A percentile compares a stretch with the other conserved stretches of the same genome.
These are phyloP conservation scores for Apiospora sp. DNA, from an alignment of 2,329 filamentous ascomycete genomes.

Conservation along the genomic window DNA sequence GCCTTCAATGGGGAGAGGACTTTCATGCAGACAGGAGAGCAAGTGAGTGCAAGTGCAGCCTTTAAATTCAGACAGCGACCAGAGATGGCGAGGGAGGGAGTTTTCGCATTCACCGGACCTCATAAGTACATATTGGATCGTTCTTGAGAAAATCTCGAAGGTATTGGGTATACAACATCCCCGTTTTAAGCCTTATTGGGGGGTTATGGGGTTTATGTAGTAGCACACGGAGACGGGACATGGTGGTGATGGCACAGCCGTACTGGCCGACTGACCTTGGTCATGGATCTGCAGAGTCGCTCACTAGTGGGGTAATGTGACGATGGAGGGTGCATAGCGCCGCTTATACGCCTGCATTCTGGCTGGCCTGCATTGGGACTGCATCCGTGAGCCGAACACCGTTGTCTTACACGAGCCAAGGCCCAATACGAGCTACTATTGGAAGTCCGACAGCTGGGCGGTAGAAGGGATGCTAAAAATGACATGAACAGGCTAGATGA, in stretches of 20 bases:
- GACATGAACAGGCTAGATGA: not conserved
- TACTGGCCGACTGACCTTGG: not conserved
- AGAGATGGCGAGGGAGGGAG: too few species aligned
- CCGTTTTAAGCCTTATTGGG: too few species aligned
- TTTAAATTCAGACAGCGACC: too few species aligned
- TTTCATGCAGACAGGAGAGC: too few species aligned
- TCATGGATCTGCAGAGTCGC: slow-evolving; percentile 13
- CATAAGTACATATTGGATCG: too few species aligned
- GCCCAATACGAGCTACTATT: not conserved
- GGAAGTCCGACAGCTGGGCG: not conserved
- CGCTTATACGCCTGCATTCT: not conserved
- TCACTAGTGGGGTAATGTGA: slow-evolving; percentile 18
- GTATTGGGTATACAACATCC: too few species aligned
- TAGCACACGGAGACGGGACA: not conserved
- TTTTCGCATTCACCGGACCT: too few species aligned
- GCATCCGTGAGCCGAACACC: not conserved
- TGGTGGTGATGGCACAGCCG: slow-evolving; percentile 9
- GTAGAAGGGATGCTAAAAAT: too few species aligned
- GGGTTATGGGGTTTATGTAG: too few species aligned
- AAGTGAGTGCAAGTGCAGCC: too few species aligned
- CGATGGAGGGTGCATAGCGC: not conserved
- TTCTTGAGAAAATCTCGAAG: too few species aligned
- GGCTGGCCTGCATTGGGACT: not conserved
- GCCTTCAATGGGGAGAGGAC: too few species aligned
- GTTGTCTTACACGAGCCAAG: not conserved